Evolutionary conservation across 2,329 filamentous ascomycete species (phyloP).

Genomic region (Pseudofabraea citricarpa): DNA sequence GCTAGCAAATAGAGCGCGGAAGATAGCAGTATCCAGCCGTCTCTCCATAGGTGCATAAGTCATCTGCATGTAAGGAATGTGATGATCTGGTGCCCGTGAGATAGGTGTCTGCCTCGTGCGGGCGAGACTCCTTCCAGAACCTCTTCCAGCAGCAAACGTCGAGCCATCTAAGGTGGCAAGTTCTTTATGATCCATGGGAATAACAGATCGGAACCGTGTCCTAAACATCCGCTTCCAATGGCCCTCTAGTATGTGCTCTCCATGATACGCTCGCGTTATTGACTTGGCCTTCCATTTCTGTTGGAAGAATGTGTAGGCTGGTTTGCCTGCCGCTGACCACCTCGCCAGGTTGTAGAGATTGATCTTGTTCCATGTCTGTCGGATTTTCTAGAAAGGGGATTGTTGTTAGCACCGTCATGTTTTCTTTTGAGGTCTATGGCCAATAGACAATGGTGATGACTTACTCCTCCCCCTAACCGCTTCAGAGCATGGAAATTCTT

Average conservation of each 20-base stretch:
- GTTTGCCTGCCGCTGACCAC: slow-evolving; percentile 40
- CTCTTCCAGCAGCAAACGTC: slow-evolving; percentile 76
- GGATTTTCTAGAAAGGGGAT: slow-evolving; percentile 67
- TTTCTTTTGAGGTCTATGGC: too few species aligned
- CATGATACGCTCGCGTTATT: slow-evolving; percentile 80
- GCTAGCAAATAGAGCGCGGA: slow-evolving; percentile 88
- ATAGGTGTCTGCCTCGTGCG: slow-evolving; percentile 28
- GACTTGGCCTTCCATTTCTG: slow-evolving; percentile 97
- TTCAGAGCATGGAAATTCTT: slow-evolving; percentile 64
- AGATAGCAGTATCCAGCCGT: slow-evolving; percentile 89
- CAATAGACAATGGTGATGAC: background rate
- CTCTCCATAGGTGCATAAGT: slow-evolving; percentile 87
- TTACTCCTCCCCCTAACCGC: slow-evolving; percentile 49
- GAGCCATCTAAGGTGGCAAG: slow-evolving; percentile 80
- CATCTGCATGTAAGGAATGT: slow-evolving; percentile 97
- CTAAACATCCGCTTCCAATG: slow-evolving; percentile 95
- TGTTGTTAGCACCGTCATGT: background rate
- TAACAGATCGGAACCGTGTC: slow-evolving; percentile 72
- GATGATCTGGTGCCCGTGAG: too few species aligned
- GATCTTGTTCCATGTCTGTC: slow-evolving; percentile 96
- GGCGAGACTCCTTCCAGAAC: slow-evolving; percentile 51
- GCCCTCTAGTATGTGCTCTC: slow-evolving; percentile 87
- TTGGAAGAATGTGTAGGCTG: slow-evolving; percentile 76
- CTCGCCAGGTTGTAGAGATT: slow-evolving; percentile 85
- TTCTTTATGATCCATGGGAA: slow-evolving; percentile 77